These are phyloP conservation scores for Groenewaldozyma auringiensis DNA, from an alignment of 1,139 yeast species.

Conservation along the genomic window DNA sequence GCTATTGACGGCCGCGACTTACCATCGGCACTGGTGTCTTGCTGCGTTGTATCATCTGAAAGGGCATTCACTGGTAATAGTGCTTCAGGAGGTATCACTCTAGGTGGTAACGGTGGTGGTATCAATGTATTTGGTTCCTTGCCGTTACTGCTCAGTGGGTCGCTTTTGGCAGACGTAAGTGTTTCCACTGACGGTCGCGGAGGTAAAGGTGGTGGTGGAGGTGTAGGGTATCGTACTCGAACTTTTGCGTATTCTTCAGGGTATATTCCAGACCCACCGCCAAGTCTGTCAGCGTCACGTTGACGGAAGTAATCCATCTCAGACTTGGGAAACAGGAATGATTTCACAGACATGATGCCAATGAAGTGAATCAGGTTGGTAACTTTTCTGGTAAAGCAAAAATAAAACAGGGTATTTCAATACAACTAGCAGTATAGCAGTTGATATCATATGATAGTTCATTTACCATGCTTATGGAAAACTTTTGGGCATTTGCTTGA, in stretches of 20 bases:
- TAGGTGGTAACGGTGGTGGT: background rate
- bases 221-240: constrained; percentile 13
- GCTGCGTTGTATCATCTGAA: too few species aligned
- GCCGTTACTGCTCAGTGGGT: background rate
- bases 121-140: background rate
- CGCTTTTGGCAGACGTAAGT: background rate
- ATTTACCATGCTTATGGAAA: too few species aligned
- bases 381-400: background rate
- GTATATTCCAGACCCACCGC: constrained; percentile 6
- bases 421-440: too few species aligned
- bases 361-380: background rate
- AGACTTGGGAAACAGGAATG: constrained; percentile 5
- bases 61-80: background rate
- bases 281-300: constrained; percentile 1
- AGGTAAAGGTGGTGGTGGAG: constrained; percentile 7
- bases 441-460: too few species aligned
- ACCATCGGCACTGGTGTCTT: background rate
- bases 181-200: background rate
- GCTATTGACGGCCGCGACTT: background rate
- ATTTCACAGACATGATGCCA: constrained; percentile 4
- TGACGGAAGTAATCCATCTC: constrained; percentile 2
- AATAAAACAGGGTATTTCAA: too few species aligned
- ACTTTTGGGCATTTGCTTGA: too few species aligned
- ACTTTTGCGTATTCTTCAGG: constrained; percentile 2
- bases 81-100: background rate